Evolutionary conservation across 768 basidiomycete genomes (phyloP).

Genomic region (Mycena galopus): DNA sequence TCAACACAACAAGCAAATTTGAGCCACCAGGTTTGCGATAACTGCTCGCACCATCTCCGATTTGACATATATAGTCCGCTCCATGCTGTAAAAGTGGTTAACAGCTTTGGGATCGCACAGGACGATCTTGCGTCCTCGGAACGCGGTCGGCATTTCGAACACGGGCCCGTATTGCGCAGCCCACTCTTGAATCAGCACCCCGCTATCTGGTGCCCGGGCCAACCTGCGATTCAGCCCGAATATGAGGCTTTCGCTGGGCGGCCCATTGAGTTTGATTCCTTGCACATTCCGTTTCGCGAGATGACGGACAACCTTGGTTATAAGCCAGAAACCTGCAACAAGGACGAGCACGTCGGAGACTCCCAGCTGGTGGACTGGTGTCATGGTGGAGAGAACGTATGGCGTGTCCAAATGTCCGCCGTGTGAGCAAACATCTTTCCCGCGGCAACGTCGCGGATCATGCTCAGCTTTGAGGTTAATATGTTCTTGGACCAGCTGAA

Average conservation of each 20-base stretch:
- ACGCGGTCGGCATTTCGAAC: constrained; percentile 39
- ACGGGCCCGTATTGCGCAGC: constrained; percentile 47
- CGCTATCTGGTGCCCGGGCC: constrained; percentile 29
- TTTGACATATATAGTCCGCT: constrained; percentile 42
- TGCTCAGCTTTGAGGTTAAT: too few relatives aligned
- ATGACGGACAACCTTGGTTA: constrained; percentile 31
- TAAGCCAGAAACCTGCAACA: constrained; percentile 34
- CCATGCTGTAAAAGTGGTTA: constrained; percentile 41
- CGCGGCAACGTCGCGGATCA: too few relatives aligned
- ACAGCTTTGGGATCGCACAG: constrained; percentile 44
- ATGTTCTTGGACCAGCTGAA: too few relatives aligned
- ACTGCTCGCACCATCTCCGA: constrained; percentile 31
- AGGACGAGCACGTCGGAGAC: constrained; percentile 27
- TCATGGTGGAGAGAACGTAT: constrained; percentile 18
- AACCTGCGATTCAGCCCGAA: constrained; percentile 41
- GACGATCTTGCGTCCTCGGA: constrained; percentile 29
- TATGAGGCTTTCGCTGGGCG: constrained; percentile 43
- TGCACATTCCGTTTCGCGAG: constrained; percentile 29
- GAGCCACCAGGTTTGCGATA: constrained; percentile 40
- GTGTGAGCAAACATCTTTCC: too few relatives aligned
- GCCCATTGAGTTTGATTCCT: constrained; percentile 44
- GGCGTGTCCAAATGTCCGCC: too few relatives aligned
- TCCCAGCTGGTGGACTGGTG: constrained; percentile 18
- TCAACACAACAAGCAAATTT: neutral
- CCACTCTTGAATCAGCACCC: constrained; percentile 45